Base-by-base conservation (phyloP, 257 asterid genomes). In the Scutellaria baicalensis region DNA sequence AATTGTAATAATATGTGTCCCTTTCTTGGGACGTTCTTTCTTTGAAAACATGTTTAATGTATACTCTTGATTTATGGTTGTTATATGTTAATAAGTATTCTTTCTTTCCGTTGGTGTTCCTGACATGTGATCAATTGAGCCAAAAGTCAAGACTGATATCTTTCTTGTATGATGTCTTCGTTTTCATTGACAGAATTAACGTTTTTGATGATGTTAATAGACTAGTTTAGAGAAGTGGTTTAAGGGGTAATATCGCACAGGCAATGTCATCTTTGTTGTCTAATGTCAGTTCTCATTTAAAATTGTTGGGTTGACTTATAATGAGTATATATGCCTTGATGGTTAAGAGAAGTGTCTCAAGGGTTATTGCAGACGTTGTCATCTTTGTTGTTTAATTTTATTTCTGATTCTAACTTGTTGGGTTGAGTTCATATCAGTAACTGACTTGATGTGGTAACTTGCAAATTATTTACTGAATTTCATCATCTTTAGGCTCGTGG, bases 401-500 rank as follows among this genome's bases (percentile, higher is more conserved):
- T 48, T 61, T 18, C 48, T 61, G 67, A 38, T 23, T n/a, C 17
- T 62, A 48, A 64, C 49, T 35, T 57, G 31, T 16, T 49, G 68
- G 48, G 47, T 69, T 62, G 67, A 43, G 4, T 59, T 63, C 42
- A 23, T 39, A 13, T 1, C 36, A 66, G 62, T 66, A 8, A 43
- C 35, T 40, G 38, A 49, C 8, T 14, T 69, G 45, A 17, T 36
- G 23, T 66, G 54, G 50, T 70, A 42, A 8, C 49, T 70, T 27
- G 33, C 45, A 42, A 6, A 21, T 31, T 12, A 33, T 66, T 67
- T 35, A 17, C 54, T 33, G 55, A 51, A 14, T 27, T 67, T 49
- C 33, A 8, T 40, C 60, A 40, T 74, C 44, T 64, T 9, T 71
- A 94, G 97, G 99, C 86, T 80, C 97, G 99, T 59, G 97, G 97